phyloP scores from a whole-genome alignment of 805 yeast genomes.

The Wickerhamomyces bisporus region DNA sequence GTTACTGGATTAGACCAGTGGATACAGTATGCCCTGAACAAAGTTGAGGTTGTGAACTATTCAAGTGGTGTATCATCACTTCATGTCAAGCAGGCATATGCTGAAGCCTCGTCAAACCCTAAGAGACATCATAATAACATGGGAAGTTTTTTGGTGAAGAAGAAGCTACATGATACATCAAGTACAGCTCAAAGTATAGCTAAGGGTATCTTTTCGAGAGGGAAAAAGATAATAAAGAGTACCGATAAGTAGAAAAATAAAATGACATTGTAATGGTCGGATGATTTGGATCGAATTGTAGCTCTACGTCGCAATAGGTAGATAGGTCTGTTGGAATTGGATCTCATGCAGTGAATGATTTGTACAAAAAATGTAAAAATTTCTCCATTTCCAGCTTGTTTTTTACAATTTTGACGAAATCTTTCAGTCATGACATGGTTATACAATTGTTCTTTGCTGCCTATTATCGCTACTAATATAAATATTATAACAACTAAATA shows the following conservation, averaged over 20 bases:
- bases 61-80: conserved; percentile 26
- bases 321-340: no score
- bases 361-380: neutral
- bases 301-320: no score
- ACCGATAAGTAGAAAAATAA: no score
- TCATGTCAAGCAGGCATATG: conserved; percentile 59
- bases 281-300: no score
- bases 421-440: no score
- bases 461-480: no score
- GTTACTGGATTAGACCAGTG: conserved; percentile 58
- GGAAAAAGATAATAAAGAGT: conserved; percentile 44
- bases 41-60: conserved; percentile 24
- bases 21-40: conserved; percentile 34
- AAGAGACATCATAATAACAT: conserved; percentile 34
- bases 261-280: no score
- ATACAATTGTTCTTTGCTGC: no score
- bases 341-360: neutral
- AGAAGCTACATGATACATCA: conserved; percentile 44
- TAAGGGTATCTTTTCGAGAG: conserved; percentile 49
- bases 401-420: no score
- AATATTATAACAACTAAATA: no score
- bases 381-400: no score
- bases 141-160: conserved; percentile 45
- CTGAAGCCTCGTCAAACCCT: conserved; percentile 43
- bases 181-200: conserved; percentile 47